phyloP scores from a whole-genome alignment of 257 asterid genomes.

The Solanum ahanhuiri region DNA sequence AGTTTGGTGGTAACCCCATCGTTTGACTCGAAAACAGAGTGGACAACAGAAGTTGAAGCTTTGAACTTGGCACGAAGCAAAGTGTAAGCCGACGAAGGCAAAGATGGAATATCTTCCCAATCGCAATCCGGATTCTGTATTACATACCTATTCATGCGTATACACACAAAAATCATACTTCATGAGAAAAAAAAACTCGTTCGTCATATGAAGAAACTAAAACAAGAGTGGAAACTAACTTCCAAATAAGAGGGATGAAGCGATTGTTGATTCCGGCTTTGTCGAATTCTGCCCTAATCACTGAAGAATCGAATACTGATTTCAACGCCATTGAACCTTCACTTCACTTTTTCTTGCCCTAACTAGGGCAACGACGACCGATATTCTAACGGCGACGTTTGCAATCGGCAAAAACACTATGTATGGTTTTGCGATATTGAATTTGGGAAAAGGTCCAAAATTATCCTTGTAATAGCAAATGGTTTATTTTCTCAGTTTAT shows the following conservation, averaged over 20 bases:
- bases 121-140: constrained; percentile 59
- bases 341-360: not conserved
- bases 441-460: not conserved
- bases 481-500: no score
- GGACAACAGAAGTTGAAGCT: constrained; percentile 53
- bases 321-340: constrained; percentile 34
- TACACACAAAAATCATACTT: not conserved
- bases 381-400: not conserved
- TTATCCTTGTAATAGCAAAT: not conserved
- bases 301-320: constrained; percentile 69
- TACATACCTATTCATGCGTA: constrained; percentile 13
- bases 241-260: constrained; percentile 87
- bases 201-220: not conserved
- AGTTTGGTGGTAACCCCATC: constrained; percentile 93
- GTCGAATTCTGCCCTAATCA: constrained; percentile 57
- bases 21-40: constrained; percentile 52
- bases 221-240: constrained; percentile 19
- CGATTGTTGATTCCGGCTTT: constrained; percentile 47
- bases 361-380: not conserved
- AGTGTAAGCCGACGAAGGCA: constrained; percentile 68
- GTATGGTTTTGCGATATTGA: not conserved
- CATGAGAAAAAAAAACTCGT: not conserved
- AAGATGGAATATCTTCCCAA: constrained; percentile 80
- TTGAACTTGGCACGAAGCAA: constrained; percentile 68
- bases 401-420: not conserved